Evolutionary conservation across 2,329 filamentous ascomycete species (phyloP), one percentile per base, ranked within the genome.

Genomic region (Diaporthe sp.): DNA sequence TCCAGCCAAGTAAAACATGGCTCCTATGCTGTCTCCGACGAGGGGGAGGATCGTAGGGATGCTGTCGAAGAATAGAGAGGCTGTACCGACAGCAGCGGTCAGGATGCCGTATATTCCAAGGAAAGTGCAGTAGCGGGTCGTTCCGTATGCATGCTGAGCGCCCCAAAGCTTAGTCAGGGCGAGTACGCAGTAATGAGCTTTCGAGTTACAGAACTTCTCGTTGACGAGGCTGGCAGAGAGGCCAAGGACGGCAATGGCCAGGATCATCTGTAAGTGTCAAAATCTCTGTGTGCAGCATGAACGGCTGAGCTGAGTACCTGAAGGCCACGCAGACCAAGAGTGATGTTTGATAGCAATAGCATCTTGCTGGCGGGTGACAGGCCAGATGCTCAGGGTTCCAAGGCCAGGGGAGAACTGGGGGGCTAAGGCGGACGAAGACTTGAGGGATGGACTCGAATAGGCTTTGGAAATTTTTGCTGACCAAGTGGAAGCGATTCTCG

Each of bases 301-400:
- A 4, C 0, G 4, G 3, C 2, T 25, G 31, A 22, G 34, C 3
- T n/a, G 9, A 22, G 28, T 72, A 72, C 70, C 70, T 72, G 70
- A 31, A 62, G 70, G 25, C 34, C 44, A 31, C 70, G 57, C 15
- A 72, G 44, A 25, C 42, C 44, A 4, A 72, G 17, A 1, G 28
- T 53, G 57, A 62, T 31, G 57, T n/a, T 5, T 19, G 70, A 61
- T 2, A 72, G 57, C 70, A 72, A 61, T 3, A 72, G 57, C 70
- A 72, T 72, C 57, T 53, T 53, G 57, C 31, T 62, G 28, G 22
- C 17, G n/a, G 17, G 8, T 31, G 31, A 15, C n/a, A 12, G 34
- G 6, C 10, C 13, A 42, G 34, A 10, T 53, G 31, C 51, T 71
- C 25, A 22, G 49, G 12, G n/a, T 22, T 58, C 25, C 4, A 44